phyloP scores from a whole-genome alignment of 2,329 filamentous ascomycete species.

The Epichloe typhina region DNA sequence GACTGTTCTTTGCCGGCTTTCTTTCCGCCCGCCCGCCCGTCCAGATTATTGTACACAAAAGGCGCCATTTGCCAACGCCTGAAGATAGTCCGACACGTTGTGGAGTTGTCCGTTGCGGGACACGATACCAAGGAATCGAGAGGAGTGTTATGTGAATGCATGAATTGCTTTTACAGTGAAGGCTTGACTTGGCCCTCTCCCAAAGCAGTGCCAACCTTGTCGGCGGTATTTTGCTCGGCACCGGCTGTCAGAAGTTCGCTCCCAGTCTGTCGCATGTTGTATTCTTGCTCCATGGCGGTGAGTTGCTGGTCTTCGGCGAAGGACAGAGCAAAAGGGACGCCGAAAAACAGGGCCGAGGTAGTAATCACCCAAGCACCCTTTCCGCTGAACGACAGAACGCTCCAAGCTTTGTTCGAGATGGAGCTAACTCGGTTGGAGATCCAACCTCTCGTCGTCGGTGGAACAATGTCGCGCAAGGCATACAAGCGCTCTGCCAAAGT shows the following conservation, averaged over 20 bases:
- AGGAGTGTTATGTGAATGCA: not conserved
- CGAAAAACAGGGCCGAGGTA: slow-evolving; percentile 78
- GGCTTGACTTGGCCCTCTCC: slow-evolving; percentile 33
- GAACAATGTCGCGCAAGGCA: slow-evolving; percentile 64
- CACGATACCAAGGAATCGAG: not conserved
- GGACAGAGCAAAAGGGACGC: slow-evolving; percentile 85
- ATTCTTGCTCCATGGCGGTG: slow-evolving; percentile 94
- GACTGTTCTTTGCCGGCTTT: not conserved
- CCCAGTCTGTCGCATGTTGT: slow-evolving; percentile 86
- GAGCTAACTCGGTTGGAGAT: slow-evolving; percentile 49
- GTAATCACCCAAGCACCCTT: slow-evolving; percentile 85
- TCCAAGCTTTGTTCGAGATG: slow-evolving; percentile 34
- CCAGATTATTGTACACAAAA: slow-evolving; percentile 6
- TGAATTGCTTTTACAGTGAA: slow-evolving; percentile 28
- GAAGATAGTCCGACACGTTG: not conserved
- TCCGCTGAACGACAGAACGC: slow-evolving; percentile 57
- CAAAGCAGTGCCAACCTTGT: slow-evolving; percentile 36
- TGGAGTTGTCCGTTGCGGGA: not conserved
- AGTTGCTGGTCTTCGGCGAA: slow-evolving; percentile 95
- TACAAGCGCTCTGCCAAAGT: slow-evolving; percentile 54
- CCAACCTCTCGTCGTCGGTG: slow-evolving; percentile 56
- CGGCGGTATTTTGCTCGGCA: slow-evolving; percentile 30
- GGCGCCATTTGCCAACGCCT: not conserved
- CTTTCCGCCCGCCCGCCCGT: not conserved
- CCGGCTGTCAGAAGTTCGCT: slow-evolving; percentile 52